phyloP scores from a whole-genome alignment of 768 basidiomycete genomes.

The Mycena pura region DNA sequence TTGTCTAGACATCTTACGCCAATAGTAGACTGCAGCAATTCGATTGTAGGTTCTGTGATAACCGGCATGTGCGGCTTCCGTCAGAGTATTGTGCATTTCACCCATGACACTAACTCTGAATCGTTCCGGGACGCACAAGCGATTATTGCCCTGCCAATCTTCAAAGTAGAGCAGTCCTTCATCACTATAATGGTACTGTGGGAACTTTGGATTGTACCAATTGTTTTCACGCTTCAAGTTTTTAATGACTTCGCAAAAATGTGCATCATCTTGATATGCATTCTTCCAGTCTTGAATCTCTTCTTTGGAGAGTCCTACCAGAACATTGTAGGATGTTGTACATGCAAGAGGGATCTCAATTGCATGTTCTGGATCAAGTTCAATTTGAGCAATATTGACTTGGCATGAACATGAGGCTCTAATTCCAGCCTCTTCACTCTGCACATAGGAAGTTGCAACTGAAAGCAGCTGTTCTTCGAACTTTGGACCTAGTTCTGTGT shows the following conservation, averaged over 20 bases:
- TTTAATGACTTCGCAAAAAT: conserved; percentile 1
- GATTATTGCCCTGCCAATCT: conserved; percentile 30
- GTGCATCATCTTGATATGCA: not conserved
- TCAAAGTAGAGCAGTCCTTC: conserved; percentile 32
- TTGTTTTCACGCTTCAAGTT: not conserved
- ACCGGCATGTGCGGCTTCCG: conserved; percentile 38
- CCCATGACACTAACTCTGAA: conserved; percentile 26
- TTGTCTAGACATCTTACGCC: conserved; percentile 39
- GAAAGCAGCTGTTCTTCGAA: conserved; percentile 35
- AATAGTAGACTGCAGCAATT: conserved; percentile 34
- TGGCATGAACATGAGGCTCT: too few species aligned
- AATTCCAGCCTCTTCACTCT: conserved; percentile 16
- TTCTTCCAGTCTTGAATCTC: conserved; percentile 4
- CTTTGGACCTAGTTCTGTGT: conserved; percentile 28
- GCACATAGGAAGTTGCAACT: conserved; percentile 19
- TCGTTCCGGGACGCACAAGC: conserved; percentile 36
- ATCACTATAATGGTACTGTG: conserved; percentile 21
- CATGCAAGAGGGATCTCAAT: not conserved
- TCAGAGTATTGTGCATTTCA: conserved; percentile 32
- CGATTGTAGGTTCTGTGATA: conserved; percentile 34
- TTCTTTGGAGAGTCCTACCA: not conserved
- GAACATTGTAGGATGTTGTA: not conserved
- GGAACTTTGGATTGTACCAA: conserved; percentile 8
- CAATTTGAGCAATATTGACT: too few species aligned
- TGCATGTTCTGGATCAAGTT: not conserved